Evolutionary conservation across 129 eudicot genomes (phyloP), one percentile per base, ranked within the genome.

Genomic region (Centrapalus pauciflorus): DNA sequence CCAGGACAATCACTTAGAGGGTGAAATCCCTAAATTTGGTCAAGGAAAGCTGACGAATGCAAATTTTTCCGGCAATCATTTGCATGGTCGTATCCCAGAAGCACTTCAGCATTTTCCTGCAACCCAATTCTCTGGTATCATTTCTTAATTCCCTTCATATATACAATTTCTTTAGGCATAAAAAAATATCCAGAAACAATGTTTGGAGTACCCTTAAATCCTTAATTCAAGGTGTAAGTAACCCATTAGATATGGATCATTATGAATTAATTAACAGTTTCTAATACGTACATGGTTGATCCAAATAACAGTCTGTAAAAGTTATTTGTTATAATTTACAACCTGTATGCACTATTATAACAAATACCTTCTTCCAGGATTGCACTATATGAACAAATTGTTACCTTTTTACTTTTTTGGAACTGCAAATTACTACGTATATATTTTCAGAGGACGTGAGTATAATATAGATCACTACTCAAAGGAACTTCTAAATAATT

Each of bases 71-170:
- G 61, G 83, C 80, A 93, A 93, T 57, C 33, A 66, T 24, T 71
- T 93, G 37, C 65, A 34, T 2, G 99, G 99, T 5, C 74, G 33
- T 8, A 84, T 94, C 67, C 99, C 99, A 1, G 10, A 38, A 4
- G 56, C 41, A 64, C 81, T 93, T 74, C 73, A 43, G 12, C 43
- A 65, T n/a, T 10, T 78, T 43, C 25, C 77, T 51, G 61, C 67
- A 26, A 66, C 55, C 46, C 73, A 79, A 34, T 93, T 93, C 57
- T 25, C 68, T 1, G 95, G 95, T 84, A 50, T 62, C 35, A 28
- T 4, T 34, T 50, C 23, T 74, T 5, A 27, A 38, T 33, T 54
- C 35, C 16, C 24, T 12, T 54, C 29, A 11, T 55, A 35, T 54
- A 54, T 69, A 66, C 14, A 50, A 7, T 4, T 45, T 37, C 40